Percentiles rank a stretch among this genome's conserved stretches.
Evolutionary conservation across 2,329 filamentous ascomycete genomes (phyloP).

Genomic region (Rutstroemia sp.): DNA sequence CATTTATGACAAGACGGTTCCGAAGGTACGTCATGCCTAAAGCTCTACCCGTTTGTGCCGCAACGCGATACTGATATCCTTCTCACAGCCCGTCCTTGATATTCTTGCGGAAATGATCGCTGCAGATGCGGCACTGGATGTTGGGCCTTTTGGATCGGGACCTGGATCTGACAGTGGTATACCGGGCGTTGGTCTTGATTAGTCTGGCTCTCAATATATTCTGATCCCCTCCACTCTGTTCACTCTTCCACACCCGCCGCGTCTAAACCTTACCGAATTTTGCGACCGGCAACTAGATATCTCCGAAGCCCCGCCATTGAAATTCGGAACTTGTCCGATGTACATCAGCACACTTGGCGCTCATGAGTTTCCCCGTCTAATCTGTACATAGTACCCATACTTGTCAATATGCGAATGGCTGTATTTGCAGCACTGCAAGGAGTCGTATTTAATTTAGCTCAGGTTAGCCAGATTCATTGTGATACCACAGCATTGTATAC

Average conservation of each 20-base stretch:
- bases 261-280: conserved; percentile 1
- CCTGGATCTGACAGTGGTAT: conserved; percentile 27
- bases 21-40: conserved; percentile 56
- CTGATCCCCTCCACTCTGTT: conserved; percentile 12
- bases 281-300: conserved; percentile 10
- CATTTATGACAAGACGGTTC: conserved; percentile 98
- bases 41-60: too few relatives aligned
- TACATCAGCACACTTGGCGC: conserved; percentile 24
- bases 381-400: conserved; percentile 27
- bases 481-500: conserved; percentile 1
- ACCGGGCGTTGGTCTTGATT: conserved; percentile 27
- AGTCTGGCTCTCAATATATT: conserved; percentile 13
- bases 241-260: conserved; percentile 3
- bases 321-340: conserved; percentile 10
- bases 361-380: conserved; percentile 19
- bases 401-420: conserved; percentile 17
- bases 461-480: conserved; percentile 3
- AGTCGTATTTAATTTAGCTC: conserved; percentile 15
- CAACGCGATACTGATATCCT: neutral
- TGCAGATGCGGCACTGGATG: conserved; percentile 67
- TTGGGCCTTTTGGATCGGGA: conserved; percentile 36
- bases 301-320: conserved; percentile 7
- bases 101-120: conserved; percentile 98
- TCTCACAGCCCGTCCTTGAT: conserved; percentile 73
- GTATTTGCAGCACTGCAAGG: conserved; percentile 9